Conservation (phyloP, 768 basidiomycete species). For the Termitomyces sp. region DNA sequence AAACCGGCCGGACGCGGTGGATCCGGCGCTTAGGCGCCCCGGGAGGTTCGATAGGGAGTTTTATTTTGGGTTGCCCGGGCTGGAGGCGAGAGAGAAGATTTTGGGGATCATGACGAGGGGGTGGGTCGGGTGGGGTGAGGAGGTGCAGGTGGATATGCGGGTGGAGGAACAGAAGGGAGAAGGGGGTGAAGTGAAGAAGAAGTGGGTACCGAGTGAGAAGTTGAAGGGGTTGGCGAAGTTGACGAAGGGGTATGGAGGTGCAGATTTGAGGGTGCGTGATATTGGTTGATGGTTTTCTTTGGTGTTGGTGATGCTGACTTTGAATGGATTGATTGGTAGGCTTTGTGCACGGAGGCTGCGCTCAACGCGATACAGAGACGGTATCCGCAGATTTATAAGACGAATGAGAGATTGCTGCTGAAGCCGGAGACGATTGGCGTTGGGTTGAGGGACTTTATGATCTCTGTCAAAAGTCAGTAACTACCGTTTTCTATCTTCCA, state of each 20-base stretch:
- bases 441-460: constrained; percentile 91
- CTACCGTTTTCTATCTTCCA: background rate
- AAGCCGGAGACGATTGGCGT: constrained; percentile 84
- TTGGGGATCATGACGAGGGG: constrained; percentile 84
- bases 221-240: constrained; percentile 68
- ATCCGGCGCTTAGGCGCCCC: constrained; percentile 90
- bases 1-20: constrained; percentile 96
- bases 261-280: constrained; percentile 81
- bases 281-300: background rate
- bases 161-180: constrained; percentile 17
- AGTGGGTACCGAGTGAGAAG: constrained; percentile 23
- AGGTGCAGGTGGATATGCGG: constrained; percentile 18
- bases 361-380: constrained; percentile 93
- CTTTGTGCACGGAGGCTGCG: constrained; percentile 94
- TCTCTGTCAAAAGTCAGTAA: constrained; percentile 82
- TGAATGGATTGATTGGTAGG: constrained; percentile 38
- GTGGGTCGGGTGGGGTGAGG: constrained; percentile 80
- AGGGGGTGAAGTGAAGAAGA: constrained; percentile 22
- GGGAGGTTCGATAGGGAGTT: constrained; percentile 98
- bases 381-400: constrained; percentile 97
- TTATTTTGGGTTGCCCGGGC: constrained; percentile 88
- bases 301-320: background rate
- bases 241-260: constrained; percentile 97
- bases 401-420: constrained; percentile 77
- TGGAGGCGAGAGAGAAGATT: constrained; percentile 86